phyloP scores from a whole-genome alignment of 164 flowering plant species.

The Nymphaea thermarum region DNA sequence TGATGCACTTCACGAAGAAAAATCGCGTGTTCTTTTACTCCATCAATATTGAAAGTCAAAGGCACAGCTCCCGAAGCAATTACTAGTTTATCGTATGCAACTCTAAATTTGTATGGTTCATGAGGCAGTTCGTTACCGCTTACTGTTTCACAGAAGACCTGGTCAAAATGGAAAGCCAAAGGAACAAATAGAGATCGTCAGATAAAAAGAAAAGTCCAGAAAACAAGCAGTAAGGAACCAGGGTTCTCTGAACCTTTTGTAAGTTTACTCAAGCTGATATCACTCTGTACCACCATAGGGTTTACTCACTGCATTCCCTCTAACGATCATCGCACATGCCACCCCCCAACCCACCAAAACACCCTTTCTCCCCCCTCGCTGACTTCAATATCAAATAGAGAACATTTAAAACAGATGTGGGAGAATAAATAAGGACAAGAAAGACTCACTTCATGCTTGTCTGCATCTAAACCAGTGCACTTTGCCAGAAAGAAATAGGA shows the following conservation, averaged over 20 bases:
- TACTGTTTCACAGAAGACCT: conserved; percentile 68
- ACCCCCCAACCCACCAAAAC: too few relatives aligned
- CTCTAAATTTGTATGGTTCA: conserved; percentile 49
- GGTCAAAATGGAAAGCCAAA: background rate
- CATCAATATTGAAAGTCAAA: conserved; percentile 68
- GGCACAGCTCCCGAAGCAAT: conserved; percentile 84
- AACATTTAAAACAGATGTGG: background rate
- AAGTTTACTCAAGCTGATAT: background rate
- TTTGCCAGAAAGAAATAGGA: conserved; percentile 67
- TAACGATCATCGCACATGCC: too few relatives aligned
- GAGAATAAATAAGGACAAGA: background rate
- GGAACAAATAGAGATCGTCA: background rate
- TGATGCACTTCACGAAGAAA: conserved; percentile 81
- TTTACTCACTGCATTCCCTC: too few relatives aligned
- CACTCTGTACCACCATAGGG: too few relatives aligned
- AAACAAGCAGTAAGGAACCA: background rate
- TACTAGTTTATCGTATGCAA: conserved; percentile 85
- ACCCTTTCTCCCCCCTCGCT: too few relatives aligned
- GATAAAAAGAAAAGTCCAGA: background rate
- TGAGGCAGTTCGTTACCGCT: conserved; percentile 18
- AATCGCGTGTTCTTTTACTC: conserved; percentile 67
- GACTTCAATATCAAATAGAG: background rate
- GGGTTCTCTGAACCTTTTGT: background rate
- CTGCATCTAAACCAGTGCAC: conserved; percentile 46
- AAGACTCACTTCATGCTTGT: conserved; percentile 63